These are phyloP conservation scores for Myriosclerotinia duriaeana DNA, from an alignment of 2,329 filamentous ascomycete species.

Conservation along the genomic window DNA sequence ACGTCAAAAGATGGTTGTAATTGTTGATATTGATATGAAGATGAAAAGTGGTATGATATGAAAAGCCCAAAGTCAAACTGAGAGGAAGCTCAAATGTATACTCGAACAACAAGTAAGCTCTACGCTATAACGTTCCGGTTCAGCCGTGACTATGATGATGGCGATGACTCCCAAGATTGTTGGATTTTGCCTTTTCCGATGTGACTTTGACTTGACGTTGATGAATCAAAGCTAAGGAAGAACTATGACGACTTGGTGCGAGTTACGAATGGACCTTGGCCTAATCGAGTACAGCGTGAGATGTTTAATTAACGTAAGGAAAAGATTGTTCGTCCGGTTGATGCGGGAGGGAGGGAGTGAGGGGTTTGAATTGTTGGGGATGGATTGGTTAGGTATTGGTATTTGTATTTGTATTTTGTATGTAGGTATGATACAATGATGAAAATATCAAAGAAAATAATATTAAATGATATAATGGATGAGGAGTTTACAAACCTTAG, in stretches of 20 bases:
- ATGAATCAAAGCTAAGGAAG: neutral
- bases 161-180: neutral
- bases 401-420: neutral
- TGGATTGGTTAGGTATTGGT: neutral
- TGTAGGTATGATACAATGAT: neutral
- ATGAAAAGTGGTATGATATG: neutral
- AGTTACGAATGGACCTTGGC: neutral
- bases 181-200: neutral
- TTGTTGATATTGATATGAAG: neutral
- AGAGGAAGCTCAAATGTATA: slow-evolving; percentile 3
- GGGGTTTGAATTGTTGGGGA: too few species aligned
- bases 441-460: too few species aligned
- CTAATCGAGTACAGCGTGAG: neutral
- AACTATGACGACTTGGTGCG: neutral
- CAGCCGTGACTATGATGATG: slow-evolving; percentile 12
- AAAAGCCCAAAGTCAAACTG: neutral
- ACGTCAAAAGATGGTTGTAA: neutral
- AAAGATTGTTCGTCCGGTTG: neutral
- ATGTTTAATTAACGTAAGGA: slow-evolving; percentile 3
- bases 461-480: neutral
- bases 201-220: neutral
- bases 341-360: neutral
- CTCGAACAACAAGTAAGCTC: neutral
- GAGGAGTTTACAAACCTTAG: too few species aligned
- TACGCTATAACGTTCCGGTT: slow-evolving; percentile 5